Percentiles rank a stretch among this genome's conserved stretches.
Conservation (phyloP, 73 alveolate species). For the Tetrahymena thermophila region DNA sequence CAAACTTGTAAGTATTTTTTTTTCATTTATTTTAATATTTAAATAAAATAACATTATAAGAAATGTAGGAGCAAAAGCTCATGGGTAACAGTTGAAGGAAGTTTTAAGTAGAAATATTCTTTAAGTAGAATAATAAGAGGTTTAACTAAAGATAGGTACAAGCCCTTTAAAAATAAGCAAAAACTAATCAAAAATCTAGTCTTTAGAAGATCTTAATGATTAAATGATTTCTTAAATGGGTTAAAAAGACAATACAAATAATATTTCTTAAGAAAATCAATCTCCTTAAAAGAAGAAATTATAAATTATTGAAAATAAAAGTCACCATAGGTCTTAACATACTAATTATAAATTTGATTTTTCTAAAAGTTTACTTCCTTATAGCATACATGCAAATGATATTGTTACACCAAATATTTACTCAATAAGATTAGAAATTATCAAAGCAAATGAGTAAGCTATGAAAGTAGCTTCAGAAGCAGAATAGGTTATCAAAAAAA, state of each 20-base stretch:
- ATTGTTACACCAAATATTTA: not conserved
- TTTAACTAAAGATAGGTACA: not conserved
- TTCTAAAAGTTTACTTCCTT: not conserved
- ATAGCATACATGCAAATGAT: not conserved
- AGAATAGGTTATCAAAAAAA: not conserved
- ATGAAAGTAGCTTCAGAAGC: not conserved
- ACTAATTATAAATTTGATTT: not conserved
- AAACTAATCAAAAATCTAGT: not conserved
- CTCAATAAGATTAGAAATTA: not conserved
- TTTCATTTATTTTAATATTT: not conserved
- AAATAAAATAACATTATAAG: not conserved
- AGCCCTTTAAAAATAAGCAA: not conserved
- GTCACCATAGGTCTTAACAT: not conserved
- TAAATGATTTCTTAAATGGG: not conserved
- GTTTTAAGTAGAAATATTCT: not conserved
- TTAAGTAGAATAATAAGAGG: not conserved
- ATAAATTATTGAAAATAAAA: not conserved
- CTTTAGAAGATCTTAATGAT: not conserved
- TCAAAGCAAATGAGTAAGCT: not conserved
- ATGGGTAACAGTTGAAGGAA: not conserved
- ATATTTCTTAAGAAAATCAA: not conserved
- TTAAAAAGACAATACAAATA: not conserved
- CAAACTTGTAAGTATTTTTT: not conserved
- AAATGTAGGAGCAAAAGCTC: not conserved
- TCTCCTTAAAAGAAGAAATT: not conserved